Evolutionary conservation across 768 basidiomycete genomes (phyloP).

Genomic region (Clitopilus passeckerianus): DNA sequence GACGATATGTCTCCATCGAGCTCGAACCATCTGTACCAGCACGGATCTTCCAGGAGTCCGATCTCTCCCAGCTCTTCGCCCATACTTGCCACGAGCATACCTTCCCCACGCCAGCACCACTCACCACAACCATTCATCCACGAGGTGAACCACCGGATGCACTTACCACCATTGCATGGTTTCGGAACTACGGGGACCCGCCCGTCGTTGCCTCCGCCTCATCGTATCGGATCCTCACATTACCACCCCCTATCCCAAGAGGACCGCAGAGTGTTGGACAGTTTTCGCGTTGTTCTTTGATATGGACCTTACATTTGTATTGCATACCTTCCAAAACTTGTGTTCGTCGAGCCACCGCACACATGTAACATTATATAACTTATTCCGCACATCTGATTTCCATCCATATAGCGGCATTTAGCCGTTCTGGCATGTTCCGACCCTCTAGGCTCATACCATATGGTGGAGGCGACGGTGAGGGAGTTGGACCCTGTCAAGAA

Average conservation of each 20-base stretch:
- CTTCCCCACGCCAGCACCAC: constrained; percentile 8
- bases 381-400: neutral
- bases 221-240: constrained; percentile 13
- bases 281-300: constrained; percentile 42
- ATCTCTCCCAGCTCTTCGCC: constrained; percentile 12
- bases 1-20: constrained; percentile 21
- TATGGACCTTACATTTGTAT: neutral
- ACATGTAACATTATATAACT: neutral
- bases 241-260: constrained; percentile 47
- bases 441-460: neutral
- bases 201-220: constrained; percentile 18
- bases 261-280: constrained; percentile 53
- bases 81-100: constrained; percentile 8
- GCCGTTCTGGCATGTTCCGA: neutral
- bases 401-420: neutral
- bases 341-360: neutral
- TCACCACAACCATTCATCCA: constrained; percentile 6
- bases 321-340: neutral
- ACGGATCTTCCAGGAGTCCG: constrained; percentile 7
- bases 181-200: constrained; percentile 4
- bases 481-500: neutral
- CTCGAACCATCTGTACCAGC: constrained; percentile 15
- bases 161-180: constrained; percentile 13
- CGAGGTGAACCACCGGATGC: constrained; percentile 8
- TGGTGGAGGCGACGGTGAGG: neutral